phyloP scores from a whole-genome alignment of 2,329 filamentous ascomycete species.

The Helotiales sp. region DNA sequence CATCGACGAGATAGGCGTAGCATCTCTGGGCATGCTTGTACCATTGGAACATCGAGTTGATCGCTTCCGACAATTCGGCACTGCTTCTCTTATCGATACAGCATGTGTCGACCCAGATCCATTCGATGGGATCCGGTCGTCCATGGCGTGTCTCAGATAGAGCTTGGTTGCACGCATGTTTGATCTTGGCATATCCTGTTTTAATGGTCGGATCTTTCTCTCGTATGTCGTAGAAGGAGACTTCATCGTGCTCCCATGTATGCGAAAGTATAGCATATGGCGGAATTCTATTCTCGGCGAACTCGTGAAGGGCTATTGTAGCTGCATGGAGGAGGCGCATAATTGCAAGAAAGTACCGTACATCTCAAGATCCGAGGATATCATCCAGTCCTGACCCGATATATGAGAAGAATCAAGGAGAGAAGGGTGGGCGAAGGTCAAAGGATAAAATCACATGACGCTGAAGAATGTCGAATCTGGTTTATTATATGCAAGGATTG shows the following conservation, averaged over 20 bases:
- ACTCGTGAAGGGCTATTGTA: background rate
- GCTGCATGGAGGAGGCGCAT: background rate
- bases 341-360: background rate
- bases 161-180: constrained; percentile 21
- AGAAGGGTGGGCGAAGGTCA: too few species aligned
- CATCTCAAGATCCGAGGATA: too few species aligned
- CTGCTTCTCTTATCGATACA: constrained; percentile 24
- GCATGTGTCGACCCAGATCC: constrained; percentile 18
- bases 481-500: too few species aligned
- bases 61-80: constrained; percentile 19
- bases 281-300: constrained; percentile 10
- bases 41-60: constrained; percentile 24
- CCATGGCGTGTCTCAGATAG: background rate
- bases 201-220: constrained; percentile 9
- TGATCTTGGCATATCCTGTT: constrained; percentile 20
- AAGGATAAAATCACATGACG: too few species aligned
- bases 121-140: too few species aligned
- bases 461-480: too few species aligned
- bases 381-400: too few species aligned
- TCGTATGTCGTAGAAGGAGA: constrained; percentile 16
- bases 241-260: constrained; percentile 24
- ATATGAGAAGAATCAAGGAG: too few species aligned
- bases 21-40: constrained; percentile 16
- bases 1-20: constrained; percentile 19
- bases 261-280: constrained; percentile 26